Evolutionary conservation across 768 basidiomycete species (phyloP).

Genomic region (Russula lepida): DNA sequence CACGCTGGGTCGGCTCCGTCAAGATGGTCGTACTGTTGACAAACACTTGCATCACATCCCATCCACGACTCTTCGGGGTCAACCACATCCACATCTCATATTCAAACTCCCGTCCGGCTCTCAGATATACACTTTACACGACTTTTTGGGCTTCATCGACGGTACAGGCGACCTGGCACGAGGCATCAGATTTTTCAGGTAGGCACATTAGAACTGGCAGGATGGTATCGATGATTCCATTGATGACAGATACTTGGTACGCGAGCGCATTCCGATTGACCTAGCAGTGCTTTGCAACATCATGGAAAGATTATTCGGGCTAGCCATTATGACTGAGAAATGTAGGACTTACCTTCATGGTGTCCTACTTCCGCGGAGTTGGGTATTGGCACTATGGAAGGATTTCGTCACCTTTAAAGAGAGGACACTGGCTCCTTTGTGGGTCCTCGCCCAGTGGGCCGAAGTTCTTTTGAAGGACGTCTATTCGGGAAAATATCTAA

Average conservation of each 20-base stretch:
- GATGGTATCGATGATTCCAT: not conserved
- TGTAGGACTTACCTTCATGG: slow-evolving; percentile 32
- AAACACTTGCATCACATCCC: not conserved
- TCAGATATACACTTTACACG: not conserved
- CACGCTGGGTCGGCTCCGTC: slow-evolving; percentile 25
- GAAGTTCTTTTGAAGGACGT: slow-evolving; percentile 4
- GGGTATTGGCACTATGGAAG: slow-evolving; percentile 31
- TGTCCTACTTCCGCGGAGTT: slow-evolving; percentile 46
- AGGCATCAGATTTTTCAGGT: slow-evolving; percentile 31
- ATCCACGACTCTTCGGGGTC: not conserved
- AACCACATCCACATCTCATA: slow-evolving; percentile 1
- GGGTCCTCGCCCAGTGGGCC: not conserved
- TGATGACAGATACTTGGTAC: slow-evolving; percentile 37
- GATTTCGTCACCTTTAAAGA: slow-evolving; percentile 9
- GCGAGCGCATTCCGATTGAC: slow-evolving; percentile 33
- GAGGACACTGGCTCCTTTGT: not conserved
- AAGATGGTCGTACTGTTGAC: not conserved
- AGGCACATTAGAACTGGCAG: not conserved
- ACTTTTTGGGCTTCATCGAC: slow-evolving; percentile 8
- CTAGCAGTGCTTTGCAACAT: slow-evolving; percentile 43
- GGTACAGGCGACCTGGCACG: slow-evolving; percentile 32
- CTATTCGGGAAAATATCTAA: slow-evolving; percentile 11
- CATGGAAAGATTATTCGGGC: slow-evolving; percentile 41
- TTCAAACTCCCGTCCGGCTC: not conserved
- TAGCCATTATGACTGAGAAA: slow-evolving; percentile 31